Evolutionary conservation across 495 filamentous ascomycete species (phyloP), one percentile per base, ranked within the genome.

Genomic region (Aspergillus biplanus): DNA sequence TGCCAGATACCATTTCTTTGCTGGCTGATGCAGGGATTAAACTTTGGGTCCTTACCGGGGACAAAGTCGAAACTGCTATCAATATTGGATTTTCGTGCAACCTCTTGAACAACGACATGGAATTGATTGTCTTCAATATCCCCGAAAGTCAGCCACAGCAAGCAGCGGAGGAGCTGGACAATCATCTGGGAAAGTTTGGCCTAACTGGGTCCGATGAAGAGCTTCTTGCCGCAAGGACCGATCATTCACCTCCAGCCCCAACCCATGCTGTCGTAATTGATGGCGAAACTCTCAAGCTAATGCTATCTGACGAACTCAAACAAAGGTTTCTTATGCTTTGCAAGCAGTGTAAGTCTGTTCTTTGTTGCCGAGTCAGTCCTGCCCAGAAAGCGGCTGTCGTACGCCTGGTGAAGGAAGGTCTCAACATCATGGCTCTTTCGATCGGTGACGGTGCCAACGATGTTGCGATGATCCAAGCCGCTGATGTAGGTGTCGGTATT

Each of bases 11-110:
- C 3, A 99, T 99, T 66, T 91, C 90, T 59, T 78, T 99, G 53
- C 87, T 99, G 58, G 94, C 89, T 44, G 88, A 92, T 61, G 96
- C 96, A 54, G 96, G 96, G 63, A 97, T 99, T 77, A 99, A 99
- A 72, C 86, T 99, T n/a, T 99, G 96, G 96, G 96, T 99, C 60
- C 80, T 99, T 50, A 99, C 96, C 35, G 96, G 96, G 59, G 96
- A 99, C 80, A 99, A 97, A 77, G 94, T 98, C 52, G 96, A 98
- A 76, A 99, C 96, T 52, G 96, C 96, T 47, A 98, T 99, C 85
- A 99, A 99, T 76, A 99, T 99, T 74, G 96, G 96, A 21, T 99
- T 98, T 77, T 98, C 96, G 12, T 98, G 96, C 82, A 99, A 99
- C 63, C 85, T 99, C 39, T 84, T 99, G 48, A 90, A 93, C 77